A percentile compares a stretch with the other conserved stretches of the same genome.
phyloP scores from a whole-genome alignment of 2,329 filamentous ascomycete species.

The Pseudogymnoascus sp. region DNA sequence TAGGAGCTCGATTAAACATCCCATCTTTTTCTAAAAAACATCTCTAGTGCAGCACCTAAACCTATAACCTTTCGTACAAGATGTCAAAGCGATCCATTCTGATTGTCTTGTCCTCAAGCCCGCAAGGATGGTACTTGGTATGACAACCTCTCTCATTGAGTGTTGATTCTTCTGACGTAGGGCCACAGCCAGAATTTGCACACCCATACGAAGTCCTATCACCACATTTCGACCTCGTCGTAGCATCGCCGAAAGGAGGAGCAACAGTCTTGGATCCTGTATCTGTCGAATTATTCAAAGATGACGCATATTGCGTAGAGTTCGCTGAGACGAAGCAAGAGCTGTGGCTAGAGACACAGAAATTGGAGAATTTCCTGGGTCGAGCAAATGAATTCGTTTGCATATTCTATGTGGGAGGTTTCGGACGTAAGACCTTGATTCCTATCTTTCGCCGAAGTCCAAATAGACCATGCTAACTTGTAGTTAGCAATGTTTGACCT shows the following conservation, averaged over 20 bases:
- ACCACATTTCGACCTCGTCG: conserved; percentile 33
- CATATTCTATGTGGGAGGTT: conserved; percentile 52
- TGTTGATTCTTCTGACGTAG: not conserved
- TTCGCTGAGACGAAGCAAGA: conserved; percentile 41
- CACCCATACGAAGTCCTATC: conserved; percentile 40
- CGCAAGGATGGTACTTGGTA: conserved; percentile 48
- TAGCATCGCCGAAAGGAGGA: conserved; percentile 40
- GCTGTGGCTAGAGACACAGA: conserved; percentile 48
- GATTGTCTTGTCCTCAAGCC: conserved; percentile 46
- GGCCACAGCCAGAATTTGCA: conserved; percentile 40
- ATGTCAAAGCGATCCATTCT: conserved; percentile 30
- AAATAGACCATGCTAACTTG: not conserved
- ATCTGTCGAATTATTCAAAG: conserved; percentile 37
- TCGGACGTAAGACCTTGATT: conserved; percentile 41
- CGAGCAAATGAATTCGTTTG: conserved; percentile 45
- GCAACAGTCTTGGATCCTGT: conserved; percentile 38
- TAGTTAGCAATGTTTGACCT: conserved; percentile 56
- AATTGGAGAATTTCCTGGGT: conserved; percentile 39
- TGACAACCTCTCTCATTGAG: conserved; percentile 10
- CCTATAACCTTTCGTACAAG: not conserved
- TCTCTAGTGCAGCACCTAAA: not conserved
- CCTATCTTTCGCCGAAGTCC: not conserved
- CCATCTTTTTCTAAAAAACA: not conserved
- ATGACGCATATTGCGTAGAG: conserved; percentile 31
- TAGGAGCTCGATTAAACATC: not conserved